These are phyloP conservation scores for Zygotorulaspora mrakii DNA, from an alignment of 1,139 yeast species.

Conservation along the genomic window DNA sequence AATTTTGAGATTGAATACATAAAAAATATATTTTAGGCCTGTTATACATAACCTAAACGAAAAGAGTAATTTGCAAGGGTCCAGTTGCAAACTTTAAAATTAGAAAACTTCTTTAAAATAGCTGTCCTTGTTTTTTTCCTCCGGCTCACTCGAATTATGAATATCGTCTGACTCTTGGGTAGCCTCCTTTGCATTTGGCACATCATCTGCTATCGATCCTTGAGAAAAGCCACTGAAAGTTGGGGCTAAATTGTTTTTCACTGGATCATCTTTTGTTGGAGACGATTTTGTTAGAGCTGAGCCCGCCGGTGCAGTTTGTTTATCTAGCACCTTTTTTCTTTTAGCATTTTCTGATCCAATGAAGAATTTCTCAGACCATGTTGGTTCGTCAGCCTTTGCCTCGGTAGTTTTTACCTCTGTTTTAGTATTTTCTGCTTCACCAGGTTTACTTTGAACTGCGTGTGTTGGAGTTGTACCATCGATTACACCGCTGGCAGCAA, in stretches of 20 bases:
- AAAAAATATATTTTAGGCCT: not conserved
- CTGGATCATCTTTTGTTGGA: conserved; percentile 1
- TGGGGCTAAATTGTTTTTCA: conserved; percentile 15
- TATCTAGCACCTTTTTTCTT: conserved; percentile 9
- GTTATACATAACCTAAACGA: conserved; percentile 1
- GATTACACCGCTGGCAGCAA: conserved; percentile 16
- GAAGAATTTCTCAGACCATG: conserved; percentile 13
- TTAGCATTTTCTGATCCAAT: conserved; percentile 10
- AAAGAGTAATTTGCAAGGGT: not conserved
- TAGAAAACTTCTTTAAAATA: conserved; percentile 34
- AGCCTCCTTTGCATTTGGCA: conserved; percentile 12
- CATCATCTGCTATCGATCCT: conserved; percentile 21
- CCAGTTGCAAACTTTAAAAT: not conserved
- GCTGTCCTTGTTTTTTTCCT: conserved; percentile 20
- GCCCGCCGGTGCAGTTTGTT: not conserved
- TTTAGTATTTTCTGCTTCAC: not conserved
- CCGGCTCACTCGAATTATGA: conserved; percentile 9
- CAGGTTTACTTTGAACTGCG: not conserved
- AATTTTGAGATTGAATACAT: conserved; percentile 1
- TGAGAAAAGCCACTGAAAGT: conserved; percentile 32
- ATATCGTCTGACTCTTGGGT: conserved; percentile 15
- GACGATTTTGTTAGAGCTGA: conserved; percentile 1
- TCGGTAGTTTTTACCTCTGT: not conserved
- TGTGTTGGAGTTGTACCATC: not conserved
- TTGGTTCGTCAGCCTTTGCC: conserved; percentile 3